These are phyloP conservation scores for Pseudozyma flocculosa DNA, from an alignment of 1,284 basidiomycete genomes.

Conservation along the genomic window DNA sequence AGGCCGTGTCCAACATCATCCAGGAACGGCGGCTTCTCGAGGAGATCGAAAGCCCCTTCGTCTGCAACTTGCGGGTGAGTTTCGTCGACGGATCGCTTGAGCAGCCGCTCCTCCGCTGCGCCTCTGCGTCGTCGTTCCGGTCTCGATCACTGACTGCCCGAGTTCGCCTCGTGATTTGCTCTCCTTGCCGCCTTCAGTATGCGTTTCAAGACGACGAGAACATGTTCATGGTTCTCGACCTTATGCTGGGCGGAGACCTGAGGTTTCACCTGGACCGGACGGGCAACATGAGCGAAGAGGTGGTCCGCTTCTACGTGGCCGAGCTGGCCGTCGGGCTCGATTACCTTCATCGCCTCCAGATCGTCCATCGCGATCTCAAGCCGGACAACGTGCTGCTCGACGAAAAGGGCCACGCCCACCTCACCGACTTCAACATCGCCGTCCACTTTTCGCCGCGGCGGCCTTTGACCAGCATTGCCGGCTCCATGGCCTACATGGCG, in stretches of 20 bases:
- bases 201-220: constrained; percentile 98
- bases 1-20: constrained; percentile 92
- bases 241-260: constrained; percentile 93
- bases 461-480: constrained; percentile 78
- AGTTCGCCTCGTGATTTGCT: too few relatives aligned
- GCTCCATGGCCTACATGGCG: constrained; percentile 93
- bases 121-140: too few relatives aligned
- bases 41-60: constrained; percentile 89
- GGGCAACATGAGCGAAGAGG: constrained; percentile 73
- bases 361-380: constrained; percentile 80
- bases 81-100: too few relatives aligned
- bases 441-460: constrained; percentile 89
- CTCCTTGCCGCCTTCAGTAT: constrained; percentile 66
- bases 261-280: constrained; percentile 87
- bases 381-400: constrained; percentile 96
- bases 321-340: constrained; percentile 81
- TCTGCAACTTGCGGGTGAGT: constrained; percentile 76
- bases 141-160: too few relatives aligned
- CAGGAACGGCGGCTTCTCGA: constrained; percentile 65
- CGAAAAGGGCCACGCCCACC: constrained; percentile 85
- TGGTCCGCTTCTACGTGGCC: constrained; percentile 84
- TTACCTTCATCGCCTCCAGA: constrained; percentile 85
- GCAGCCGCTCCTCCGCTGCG: too few relatives aligned
- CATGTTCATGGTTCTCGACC: constrained; percentile 93
- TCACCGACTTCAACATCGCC: constrained; percentile 98